Conservation (phyloP, 2,329 filamentous ascomycete species). For the Diaporthe caulivora region DNA sequence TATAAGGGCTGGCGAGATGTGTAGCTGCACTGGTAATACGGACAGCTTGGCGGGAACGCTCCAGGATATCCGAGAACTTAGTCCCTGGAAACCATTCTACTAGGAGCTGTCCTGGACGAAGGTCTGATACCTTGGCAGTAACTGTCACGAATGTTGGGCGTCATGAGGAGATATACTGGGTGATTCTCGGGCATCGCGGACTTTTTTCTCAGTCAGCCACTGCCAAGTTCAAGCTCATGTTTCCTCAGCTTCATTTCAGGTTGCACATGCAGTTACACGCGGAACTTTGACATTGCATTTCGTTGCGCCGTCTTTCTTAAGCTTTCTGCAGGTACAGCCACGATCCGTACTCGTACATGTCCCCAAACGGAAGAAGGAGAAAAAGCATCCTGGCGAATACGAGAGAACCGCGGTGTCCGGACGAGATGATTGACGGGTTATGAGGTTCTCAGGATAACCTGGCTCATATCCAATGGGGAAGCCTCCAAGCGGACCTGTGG, state of each 20-base stretch:
- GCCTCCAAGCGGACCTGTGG: conserved; percentile 67
- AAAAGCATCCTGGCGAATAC: conserved; percentile 54
- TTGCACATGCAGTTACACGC: conserved; percentile 62
- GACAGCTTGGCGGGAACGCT: not conserved
- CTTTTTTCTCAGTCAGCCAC: conserved; percentile 57
- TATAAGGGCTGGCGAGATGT: too few relatives aligned
- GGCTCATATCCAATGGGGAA: conserved; percentile 68
- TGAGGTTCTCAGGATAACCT: conserved; percentile 69
- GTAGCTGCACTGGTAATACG: not conserved
- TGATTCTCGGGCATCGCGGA: conserved; percentile 20
- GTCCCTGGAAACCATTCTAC: not conserved
- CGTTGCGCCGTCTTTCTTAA: conserved; percentile 54
- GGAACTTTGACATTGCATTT: conserved; percentile 60
- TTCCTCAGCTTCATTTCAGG: conserved; percentile 61
- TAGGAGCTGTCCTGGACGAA: too few relatives aligned
- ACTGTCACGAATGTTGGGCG: not conserved
- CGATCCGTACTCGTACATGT: conserved; percentile 57
- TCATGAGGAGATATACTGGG: not conserved
- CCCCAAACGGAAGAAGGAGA: too few relatives aligned
- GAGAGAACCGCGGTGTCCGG: conserved; percentile 61
- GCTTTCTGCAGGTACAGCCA: conserved; percentile 61
- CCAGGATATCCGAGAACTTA: not conserved
- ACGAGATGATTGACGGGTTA: conserved; percentile 69
- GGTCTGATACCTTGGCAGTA: not conserved
- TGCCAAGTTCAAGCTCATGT: conserved; percentile 61